Base-by-base conservation (phyloP, 768 basidiomycete genomes). In the Leccinum rimulosum region DNA sequence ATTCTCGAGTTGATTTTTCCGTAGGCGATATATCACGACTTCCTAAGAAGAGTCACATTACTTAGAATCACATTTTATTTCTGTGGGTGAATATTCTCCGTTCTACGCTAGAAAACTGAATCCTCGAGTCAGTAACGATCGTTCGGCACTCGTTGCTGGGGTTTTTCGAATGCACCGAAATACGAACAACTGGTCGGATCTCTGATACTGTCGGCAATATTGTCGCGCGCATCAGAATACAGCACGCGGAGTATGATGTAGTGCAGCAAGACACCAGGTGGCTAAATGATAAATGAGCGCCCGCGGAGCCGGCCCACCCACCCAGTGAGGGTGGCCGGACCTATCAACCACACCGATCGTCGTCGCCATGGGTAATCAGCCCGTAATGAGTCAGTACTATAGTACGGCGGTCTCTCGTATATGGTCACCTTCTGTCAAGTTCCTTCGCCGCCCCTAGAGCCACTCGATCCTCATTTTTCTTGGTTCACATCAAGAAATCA, bases 391-490 rank as follows among this genome's bases (percentile, higher is more conserved):
- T 61, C 47, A 10, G 19, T 45, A 3, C 43, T 45, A 45, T 5
- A 17, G 55, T 57, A 35, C 64, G 60, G 60, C 61, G 50, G 69
- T 64, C 64, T 63, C 58, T 45, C 43, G 10, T 45, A 61, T 59
- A 55, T 48, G 65, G 55, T 51, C 62, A 58, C 36, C 40, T 63
- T 72, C 64, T 62, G 59, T 55, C 54, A 45, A 62, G 30, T 68
- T 60, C 66, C 60, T 66, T 30, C 8, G 49, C 48, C 17, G 61
- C 70, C 71, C 71, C 70, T 73, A 73, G 71, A 61, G 71, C 69
- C 71, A 73, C 71, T 62, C 60, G 70, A 71, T 74, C 70, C 72
- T 73, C 71, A 73, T 73, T 74, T 74, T 61, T 45, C 43, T 45
- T 45, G 68, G 61, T 71, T 58, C 65, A 62, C 71, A 73, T 73